Evolutionary conservation across 345 rosid species (phyloP), one percentile per base, ranked within the genome.

Genomic region (Orychophragmus violaceus): DNA sequence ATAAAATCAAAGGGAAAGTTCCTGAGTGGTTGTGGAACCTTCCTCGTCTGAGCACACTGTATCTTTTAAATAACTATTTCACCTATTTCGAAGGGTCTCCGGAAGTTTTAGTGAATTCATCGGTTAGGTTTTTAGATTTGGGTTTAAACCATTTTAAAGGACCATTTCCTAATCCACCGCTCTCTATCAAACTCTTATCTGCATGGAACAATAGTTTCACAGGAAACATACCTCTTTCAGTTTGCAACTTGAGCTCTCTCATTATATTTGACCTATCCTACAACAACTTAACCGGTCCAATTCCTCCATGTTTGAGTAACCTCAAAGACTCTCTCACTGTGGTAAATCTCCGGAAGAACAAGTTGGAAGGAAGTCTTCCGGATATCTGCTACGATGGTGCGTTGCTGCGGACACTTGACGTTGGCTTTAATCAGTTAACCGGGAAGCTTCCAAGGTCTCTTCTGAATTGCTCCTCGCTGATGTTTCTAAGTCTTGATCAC

Each of bases 371-470:
- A 36, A 48, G 37, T 35, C 2, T 68, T 3, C 41, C 59, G 0
- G 48, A 58, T 10, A 0, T 0, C 0, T 24, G 32, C 21, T 3
- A 17, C 11, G 12, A 0, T 0, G 7, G 25, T 14, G 3, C 48
- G 2, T 11, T 3, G 18, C 24, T 54, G 0, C 21, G 0, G 7
- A 46, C 49, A 41, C 58, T 68, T 1, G 14, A 68, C 0, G 11
- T 68, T 46, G 37, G 50, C 2, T 24, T 4, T 2, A 68, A 58
- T 5, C 7, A 11, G 24, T 3, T 68, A 4, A 68, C 3, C 0
- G 42, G 60, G 1, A 69, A 59, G 12, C 73, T 69, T 59, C 73
- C 66, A 19, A 49, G 59, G 3, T 69, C 66, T 35, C 66, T 69
- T 8, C 0, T 18, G 1, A 59, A 59, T 5, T 59, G 73, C 8